Percentiles rank a stretch among this genome's conserved stretches.
Evolutionary conservation across 2,329 filamentous ascomycete genomes (phyloP).

Genomic region (Verticillium zaregamsianum): DNA sequence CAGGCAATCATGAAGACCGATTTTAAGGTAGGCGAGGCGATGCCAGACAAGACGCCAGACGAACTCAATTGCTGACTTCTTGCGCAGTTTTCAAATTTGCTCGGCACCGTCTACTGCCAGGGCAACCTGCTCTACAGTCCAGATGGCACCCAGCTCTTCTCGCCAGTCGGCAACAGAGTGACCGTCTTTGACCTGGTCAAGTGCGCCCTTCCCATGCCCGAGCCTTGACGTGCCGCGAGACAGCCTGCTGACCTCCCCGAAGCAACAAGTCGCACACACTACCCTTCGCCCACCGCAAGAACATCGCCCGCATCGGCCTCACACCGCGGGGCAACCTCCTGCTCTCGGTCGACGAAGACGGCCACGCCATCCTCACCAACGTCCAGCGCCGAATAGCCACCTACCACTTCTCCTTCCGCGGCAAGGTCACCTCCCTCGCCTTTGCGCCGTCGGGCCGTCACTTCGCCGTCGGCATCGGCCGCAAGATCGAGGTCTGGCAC

Average conservation of each 20-base stretch:
- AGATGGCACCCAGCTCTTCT: constrained; percentile 92
- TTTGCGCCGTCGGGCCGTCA: constrained; percentile 89
- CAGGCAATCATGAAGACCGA: constrained; percentile 88
- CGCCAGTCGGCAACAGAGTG: constrained; percentile 92
- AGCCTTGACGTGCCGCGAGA: not conserved
- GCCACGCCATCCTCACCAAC: constrained; percentile 88
- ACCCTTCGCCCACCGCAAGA: constrained; percentile 88
- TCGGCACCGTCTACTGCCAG: constrained; percentile 97
- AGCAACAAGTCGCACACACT: constrained; percentile 87
- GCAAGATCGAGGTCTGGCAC: constrained; percentile 92
- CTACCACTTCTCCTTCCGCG: constrained; percentile 93
- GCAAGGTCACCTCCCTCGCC: constrained; percentile 74
- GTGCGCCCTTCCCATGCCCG: constrained; percentile 43
- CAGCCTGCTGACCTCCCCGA: not conserved
- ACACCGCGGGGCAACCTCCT: constrained; percentile 89
- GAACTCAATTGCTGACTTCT: constrained; percentile 1
- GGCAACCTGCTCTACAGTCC: constrained; percentile 96
- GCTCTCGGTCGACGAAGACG: constrained; percentile 90
- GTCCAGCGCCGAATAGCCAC: constrained; percentile 79
- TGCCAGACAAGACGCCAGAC: not conserved
- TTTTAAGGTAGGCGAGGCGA: constrained; percentile 68
- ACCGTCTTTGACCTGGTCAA: constrained; percentile 95
- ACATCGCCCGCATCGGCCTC: constrained; percentile 83
- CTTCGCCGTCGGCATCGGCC: constrained; percentile 84
- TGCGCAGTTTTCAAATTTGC: constrained; percentile 89